A percentile compares a stretch with the other conserved stretches of the same genome.
These are phyloP conservation scores for Hemerocallis citrina DNA, from an alignment of 106 monocot genomes.

Conservation along the genomic window DNA sequence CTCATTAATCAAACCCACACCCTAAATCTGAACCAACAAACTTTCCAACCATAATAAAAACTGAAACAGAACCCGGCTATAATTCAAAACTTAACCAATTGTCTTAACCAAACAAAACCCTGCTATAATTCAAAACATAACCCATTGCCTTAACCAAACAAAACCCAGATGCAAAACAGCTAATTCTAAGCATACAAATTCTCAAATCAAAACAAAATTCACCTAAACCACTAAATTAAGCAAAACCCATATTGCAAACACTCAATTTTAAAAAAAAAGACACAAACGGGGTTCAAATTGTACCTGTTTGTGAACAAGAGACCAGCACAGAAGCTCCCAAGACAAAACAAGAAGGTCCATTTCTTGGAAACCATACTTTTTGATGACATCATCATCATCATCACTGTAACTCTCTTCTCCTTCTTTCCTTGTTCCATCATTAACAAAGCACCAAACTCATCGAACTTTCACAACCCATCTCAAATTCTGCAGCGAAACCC, in stretches of 20 bases:
- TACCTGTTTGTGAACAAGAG: slow-evolving; percentile 52
- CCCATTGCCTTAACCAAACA: not conserved
- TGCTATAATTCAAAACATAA: too few species aligned
- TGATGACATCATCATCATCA: slow-evolving; percentile 4
- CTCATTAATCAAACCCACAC: not conserved
- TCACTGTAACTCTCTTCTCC: slow-evolving; percentile 15
- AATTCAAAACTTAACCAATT: too few species aligned
- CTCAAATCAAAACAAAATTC: not conserved
- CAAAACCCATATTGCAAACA: not conserved
- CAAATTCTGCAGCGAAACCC: too few species aligned
- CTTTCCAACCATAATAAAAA: too few species aligned
- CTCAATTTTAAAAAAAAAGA: not conserved
- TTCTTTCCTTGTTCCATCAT: slow-evolving; percentile 6
- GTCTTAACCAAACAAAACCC: too few species aligned
- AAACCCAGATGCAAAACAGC: slow-evolving; percentile 6
- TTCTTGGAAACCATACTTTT: slow-evolving; percentile 30
- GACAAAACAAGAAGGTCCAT: slow-evolving; percentile 48
- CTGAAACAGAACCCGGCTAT: too few species aligned
- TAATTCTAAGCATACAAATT: not conserved
- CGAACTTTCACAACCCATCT: too few species aligned
- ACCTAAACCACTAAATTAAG: not conserved
- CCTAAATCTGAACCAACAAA: not conserved
- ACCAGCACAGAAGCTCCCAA: slow-evolving; percentile 56
- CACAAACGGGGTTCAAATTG: not conserved
- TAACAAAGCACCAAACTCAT: not conserved